A percentile compares a stretch with the other conserved stretches of the same genome.
phyloP scores from a whole-genome alignment of 1,139 yeast species.

The Lodderomyces theae region DNA sequence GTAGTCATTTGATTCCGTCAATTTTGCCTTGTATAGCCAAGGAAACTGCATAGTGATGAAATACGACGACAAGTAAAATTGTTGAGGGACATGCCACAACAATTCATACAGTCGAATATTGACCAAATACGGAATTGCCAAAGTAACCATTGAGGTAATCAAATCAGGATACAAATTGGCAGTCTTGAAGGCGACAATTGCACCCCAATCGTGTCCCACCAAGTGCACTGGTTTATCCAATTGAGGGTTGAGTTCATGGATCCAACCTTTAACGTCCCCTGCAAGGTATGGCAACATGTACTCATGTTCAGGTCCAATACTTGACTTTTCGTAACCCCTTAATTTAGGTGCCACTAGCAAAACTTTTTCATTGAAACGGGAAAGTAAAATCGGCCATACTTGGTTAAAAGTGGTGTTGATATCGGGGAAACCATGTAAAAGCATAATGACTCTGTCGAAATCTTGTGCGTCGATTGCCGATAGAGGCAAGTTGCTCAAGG shows the following conservation, averaged over 20 bases:
- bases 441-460: constrained; percentile 28
- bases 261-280: constrained; percentile 36
- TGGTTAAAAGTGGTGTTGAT: constrained; percentile 30
- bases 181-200: constrained; percentile 35
- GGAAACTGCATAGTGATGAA: constrained; percentile 41
- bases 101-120: constrained; percentile 28
- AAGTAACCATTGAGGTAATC: constrained; percentile 33
- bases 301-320: constrained; percentile 26
- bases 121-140: constrained; percentile 41
- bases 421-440: constrained; percentile 48
- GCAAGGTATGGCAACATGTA: constrained; percentile 34
- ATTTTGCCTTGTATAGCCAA: constrained; percentile 23
- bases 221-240: constrained; percentile 34
- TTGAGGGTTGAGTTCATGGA: constrained; percentile 18
- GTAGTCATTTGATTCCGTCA: constrained; percentile 25
- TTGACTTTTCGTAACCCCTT: constrained; percentile 42
- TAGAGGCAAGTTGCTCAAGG: constrained; percentile 23
- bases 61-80: constrained; percentile 36
- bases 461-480: constrained; percentile 18
- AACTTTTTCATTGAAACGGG: constrained; percentile 17
- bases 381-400: constrained; percentile 22
- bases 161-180: constrained; percentile 37
- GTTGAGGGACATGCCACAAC: constrained; percentile 32
- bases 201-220: constrained; percentile 51
- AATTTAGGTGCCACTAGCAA: constrained; percentile 38